Conservation (phyloP, 192 early-diverging fungal genomes). For the Obelidium mucronatum region DNA sequence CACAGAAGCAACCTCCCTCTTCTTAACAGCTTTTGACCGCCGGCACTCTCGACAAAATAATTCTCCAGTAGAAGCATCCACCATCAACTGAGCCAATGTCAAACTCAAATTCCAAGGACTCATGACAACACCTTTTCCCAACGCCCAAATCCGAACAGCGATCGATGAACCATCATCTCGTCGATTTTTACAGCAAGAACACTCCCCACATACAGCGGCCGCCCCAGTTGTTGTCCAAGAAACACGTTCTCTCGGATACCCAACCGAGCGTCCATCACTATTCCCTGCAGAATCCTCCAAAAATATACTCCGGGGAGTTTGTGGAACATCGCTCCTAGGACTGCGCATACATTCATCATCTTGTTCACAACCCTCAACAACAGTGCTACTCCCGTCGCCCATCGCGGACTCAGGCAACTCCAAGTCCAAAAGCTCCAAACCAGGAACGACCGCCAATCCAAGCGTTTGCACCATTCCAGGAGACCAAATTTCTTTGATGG, state of each 20-base stretch:
- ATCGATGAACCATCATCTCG: not conserved
- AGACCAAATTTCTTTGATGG: not conserved
- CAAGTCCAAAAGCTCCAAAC: not conserved
- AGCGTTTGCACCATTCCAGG: conserved; percentile 30
- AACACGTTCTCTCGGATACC: not conserved
- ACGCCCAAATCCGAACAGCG: not conserved
- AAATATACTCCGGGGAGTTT: no score
- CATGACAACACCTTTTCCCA: not conserved
- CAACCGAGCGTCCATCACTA: not conserved
- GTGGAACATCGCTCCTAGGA: no score
- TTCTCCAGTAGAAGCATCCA: not conserved
- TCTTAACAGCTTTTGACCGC: not conserved
- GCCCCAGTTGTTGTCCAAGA: no score
- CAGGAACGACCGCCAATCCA: not conserved
- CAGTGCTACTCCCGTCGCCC: not conserved
- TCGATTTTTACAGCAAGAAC: not conserved
- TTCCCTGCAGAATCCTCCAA: not conserved
- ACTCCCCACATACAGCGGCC: not conserved
- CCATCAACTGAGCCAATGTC: not conserved
- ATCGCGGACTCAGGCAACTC: not conserved
- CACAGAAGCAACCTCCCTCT: no score
- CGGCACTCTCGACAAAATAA: not conserved
- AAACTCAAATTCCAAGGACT: not conserved
- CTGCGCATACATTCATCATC: not conserved
- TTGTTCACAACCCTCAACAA: not conserved